phyloP scores from a whole-genome alignment of 2,329 filamentous ascomycete genomes.

The Aspergillus brunneoviolaceus region DNA sequence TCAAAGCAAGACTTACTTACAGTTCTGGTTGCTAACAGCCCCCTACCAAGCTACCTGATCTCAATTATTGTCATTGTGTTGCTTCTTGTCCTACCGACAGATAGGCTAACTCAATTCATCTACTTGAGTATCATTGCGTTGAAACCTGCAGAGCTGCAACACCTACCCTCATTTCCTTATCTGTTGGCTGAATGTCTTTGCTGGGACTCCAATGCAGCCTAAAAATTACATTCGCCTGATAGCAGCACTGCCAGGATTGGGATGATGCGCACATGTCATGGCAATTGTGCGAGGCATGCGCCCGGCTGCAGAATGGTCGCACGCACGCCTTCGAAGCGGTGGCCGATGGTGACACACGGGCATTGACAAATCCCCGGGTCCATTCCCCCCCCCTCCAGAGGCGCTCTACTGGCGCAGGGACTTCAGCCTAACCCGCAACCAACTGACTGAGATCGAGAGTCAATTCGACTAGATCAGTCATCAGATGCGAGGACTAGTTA shows the following conservation, averaged over 20 bases:
- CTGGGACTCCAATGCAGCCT: not conserved
- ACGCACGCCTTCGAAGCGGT: not conserved
- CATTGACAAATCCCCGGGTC: not conserved
- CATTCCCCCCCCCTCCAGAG: not conserved
- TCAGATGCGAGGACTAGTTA: not conserved
- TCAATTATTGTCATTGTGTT: not conserved
- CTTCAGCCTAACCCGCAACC: not conserved
- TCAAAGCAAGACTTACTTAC: not conserved
- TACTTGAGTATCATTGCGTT: not conserved
- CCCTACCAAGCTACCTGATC: not conserved
- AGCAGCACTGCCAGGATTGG: not conserved
- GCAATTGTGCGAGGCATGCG: not conserved
- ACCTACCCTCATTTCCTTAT: not conserved
- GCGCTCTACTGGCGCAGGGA: not conserved
- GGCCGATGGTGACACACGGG: not conserved
- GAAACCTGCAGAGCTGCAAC: not conserved
- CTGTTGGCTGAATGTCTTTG: not conserved
- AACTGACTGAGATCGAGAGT: not conserved
- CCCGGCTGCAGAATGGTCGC: not conserved
- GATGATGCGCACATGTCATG: not conserved
- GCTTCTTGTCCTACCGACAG: not conserved
- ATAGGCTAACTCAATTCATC: not conserved
- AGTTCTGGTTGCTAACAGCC: not conserved
- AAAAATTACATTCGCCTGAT: not conserved
- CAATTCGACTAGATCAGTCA: not conserved